These are phyloP conservation scores for Backusella circina DNA, from an alignment of 192 early-diverging fungal genomes.

Conservation along the genomic window DNA sequence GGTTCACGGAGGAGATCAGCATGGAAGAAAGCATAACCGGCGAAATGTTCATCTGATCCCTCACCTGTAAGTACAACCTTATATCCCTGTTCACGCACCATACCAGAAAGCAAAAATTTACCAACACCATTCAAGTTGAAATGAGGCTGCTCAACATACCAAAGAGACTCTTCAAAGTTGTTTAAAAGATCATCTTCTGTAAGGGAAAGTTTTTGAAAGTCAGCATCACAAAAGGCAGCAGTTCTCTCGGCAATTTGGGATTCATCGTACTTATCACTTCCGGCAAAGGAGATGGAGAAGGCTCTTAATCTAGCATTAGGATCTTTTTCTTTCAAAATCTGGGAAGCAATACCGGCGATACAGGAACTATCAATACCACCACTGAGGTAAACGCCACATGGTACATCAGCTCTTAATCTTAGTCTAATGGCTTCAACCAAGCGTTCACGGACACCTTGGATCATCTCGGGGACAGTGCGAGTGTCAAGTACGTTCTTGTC, in stretches of 20 bases:
- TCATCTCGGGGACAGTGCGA: slow-evolving; percentile 14
- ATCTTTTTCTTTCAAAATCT: slow-evolving; percentile 8
- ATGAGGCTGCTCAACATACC: slow-evolving; percentile 13
- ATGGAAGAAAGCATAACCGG: slow-evolving; percentile 14
- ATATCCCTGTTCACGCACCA: slow-evolving; percentile 9
- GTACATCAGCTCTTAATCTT: slow-evolving; percentile 15
- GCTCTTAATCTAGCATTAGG: slow-evolving; percentile 11
- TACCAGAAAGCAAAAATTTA: slow-evolving; percentile 12
- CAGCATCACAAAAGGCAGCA: not conserved
- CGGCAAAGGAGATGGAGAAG: slow-evolving; percentile 12
- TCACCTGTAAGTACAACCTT: slow-evolving; percentile 27
- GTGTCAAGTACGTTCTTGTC: slow-evolving; percentile 8
- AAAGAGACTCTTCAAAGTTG: slow-evolving; percentile 15
- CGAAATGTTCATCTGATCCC: slow-evolving; percentile 18
- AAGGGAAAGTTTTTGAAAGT: slow-evolving; percentile 12
- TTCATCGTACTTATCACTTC: slow-evolving; percentile 14
- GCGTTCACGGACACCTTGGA: slow-evolving; percentile 17
- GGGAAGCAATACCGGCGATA: slow-evolving; percentile 11
- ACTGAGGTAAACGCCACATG: slow-evolving; percentile 10
- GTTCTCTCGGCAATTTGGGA: slow-evolving; percentile 14
- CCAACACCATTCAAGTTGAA: slow-evolving; percentile 17
- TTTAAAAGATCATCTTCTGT: slow-evolving; percentile 9
- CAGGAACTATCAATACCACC: slow-evolving; percentile 16
- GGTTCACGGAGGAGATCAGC: slow-evolving; percentile 10
- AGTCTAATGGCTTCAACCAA: slow-evolving; percentile 15